phyloP scores from a whole-genome alignment of 2,329 filamentous ascomycete species.

The Cercospora sp. region DNA sequence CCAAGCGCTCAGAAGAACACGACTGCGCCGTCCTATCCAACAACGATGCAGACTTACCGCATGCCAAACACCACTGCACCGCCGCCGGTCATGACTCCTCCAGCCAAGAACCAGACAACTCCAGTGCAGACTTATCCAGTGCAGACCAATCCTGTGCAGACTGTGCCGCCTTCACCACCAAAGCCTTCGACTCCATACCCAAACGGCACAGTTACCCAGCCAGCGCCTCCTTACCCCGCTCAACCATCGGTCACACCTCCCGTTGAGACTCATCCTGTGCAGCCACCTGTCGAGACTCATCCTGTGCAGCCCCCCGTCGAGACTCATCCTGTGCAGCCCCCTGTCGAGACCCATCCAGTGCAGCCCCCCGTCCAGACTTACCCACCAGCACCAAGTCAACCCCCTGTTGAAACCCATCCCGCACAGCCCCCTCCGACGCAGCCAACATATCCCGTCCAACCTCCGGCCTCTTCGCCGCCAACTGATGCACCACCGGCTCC shows the following conservation, averaged over 20 bases:
- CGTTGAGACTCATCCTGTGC: constrained; percentile 3
- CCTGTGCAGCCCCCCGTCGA: neutral
- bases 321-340: neutral
- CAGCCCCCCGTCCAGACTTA: neutral
- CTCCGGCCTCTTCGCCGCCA: neutral
- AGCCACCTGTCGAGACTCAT: neutral
- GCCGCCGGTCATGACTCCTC: constrained; percentile 3
- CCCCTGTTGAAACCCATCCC: neutral
- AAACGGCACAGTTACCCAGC: neutral
- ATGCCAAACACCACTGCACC: constrained; percentile 7
- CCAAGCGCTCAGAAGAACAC: neutral
- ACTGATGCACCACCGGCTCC: constrained; percentile 4
- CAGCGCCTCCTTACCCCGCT: constrained; percentile 8
- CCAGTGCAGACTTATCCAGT: neutral
- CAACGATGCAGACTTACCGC: neutral
- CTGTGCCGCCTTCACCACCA: constrained; percentile 1
- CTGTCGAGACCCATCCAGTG: neutral
- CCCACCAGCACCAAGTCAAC: neutral
- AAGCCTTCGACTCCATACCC: constrained; percentile 3
- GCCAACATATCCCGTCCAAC: neutral
- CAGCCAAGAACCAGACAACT: constrained; percentile 2
- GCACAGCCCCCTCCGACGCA: neutral
- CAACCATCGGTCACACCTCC: neutral
- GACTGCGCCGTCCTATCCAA: constrained; percentile 1
- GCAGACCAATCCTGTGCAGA: neutral